Evolutionary conservation across 495 filamentous ascomycete species (phyloP), one percentile per base, ranked within the genome.

Genomic region (Lophium mytilinum): DNA sequence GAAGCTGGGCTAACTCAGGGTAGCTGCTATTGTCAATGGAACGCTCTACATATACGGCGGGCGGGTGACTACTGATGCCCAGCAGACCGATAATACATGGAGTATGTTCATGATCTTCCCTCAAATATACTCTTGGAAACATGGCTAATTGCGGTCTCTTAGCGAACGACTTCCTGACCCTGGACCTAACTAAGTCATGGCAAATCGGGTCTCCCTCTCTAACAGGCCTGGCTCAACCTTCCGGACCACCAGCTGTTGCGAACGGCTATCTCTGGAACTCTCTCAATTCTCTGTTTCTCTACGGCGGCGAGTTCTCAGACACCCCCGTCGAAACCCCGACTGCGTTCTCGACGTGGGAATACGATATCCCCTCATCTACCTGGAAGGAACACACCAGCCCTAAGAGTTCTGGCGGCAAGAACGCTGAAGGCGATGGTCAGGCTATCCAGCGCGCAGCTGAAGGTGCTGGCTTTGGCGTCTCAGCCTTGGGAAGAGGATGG

Each of bases 31-130:
- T 40, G 78, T 89, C 4, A 87, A 88, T 50, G 86, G 86, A 30
- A 89, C 83, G 0, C 66, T 89, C 17, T 89, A 87, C 62, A 75
- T 88, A n/a, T 89, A 88, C 57, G 87, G 87, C 36, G 87, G 86
- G 10, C 77, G 83, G 37, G 73, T 76, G 3, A 84, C 72, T 18
- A 76, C 68, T 5, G 63, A 72, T 9, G 56, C 72, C 15, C 72
- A 76, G 7, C 86, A 89, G 67, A 74, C 55, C 1, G 58, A 63
- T 3, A 67, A 84, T 63, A 82, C 78, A 15, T 89, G 85, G 85
- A 86, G 82, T 86, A 75, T 61, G 78, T 67, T 42, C n/a, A n/a
- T n/a, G n/a, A n/a, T n/a, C n/a, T n/a, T n/a, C n/a, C n/a, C n/a
- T n/a, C n/a, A n/a, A n/a, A n/a, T n/a, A n/a, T n/a, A n/a, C n/a